phyloP scores from a whole-genome alignment of 805 yeast genomes.

The Metahyphopichia silvanorum region DNA sequence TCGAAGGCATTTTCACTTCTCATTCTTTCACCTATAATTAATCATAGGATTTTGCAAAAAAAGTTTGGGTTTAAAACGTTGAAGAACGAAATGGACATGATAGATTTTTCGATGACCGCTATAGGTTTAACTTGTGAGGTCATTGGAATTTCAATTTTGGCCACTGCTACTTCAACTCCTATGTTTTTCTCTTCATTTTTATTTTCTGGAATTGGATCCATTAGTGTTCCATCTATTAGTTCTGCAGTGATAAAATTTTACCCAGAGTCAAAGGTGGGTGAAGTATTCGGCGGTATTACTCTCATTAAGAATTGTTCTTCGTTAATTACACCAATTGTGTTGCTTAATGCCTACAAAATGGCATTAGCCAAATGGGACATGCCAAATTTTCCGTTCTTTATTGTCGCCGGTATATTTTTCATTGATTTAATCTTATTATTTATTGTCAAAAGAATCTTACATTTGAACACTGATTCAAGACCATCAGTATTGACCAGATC shows the following conservation, averaged over 20 bases:
- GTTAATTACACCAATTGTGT: constrained; percentile 47
- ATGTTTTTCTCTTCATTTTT: constrained; percentile 30
- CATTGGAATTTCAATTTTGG: constrained; percentile 32
- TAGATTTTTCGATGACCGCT: constrained; percentile 42
- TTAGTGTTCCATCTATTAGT: constrained; percentile 57
- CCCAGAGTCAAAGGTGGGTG: constrained; percentile 60
- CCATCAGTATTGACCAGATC: constrained; percentile 9
- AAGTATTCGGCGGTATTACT: constrained; percentile 68
- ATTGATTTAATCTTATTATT: constrained; percentile 8
- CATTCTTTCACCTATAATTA: constrained; percentile 47
- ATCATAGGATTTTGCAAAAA: constrained; percentile 33
- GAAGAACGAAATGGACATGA: constrained; percentile 46
- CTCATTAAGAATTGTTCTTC: constrained; percentile 50
- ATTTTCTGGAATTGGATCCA: constrained; percentile 46
- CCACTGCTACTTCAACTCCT: constrained; percentile 23
- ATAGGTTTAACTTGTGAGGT: constrained; percentile 37
- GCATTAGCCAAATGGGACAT: constrained; percentile 21
- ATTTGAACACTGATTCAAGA: constrained; percentile 8
- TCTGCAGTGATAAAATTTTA: constrained; percentile 60
- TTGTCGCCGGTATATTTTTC: constrained; percentile 11
- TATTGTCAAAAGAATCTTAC: constrained; percentile 14
- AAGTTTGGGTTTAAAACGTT: constrained; percentile 27
- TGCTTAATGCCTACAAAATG: constrained; percentile 45
- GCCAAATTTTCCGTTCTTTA: constrained; percentile 27
- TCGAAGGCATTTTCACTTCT: constrained; percentile 49